Evolutionary conservation across 176 grass and related monocot genomes (phyloP).

Genomic region (Zea luxurians): DNA sequence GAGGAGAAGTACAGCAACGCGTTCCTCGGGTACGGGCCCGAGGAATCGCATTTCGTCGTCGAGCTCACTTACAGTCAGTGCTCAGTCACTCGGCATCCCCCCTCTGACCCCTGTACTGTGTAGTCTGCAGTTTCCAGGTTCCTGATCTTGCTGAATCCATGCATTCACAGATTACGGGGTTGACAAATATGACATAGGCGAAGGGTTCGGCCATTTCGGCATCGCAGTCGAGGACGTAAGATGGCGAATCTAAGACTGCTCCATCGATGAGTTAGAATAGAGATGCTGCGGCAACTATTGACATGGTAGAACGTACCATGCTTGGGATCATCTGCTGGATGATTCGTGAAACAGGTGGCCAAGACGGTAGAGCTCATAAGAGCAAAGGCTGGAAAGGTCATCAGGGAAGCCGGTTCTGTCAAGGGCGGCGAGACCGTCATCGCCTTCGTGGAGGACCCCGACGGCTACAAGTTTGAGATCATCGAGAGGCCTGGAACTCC

Average conservation of each 20-base stretch:
- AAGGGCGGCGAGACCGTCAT: conserved; percentile 65
- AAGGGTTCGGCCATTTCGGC: conserved; percentile 79
- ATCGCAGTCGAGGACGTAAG: conserved; percentile 75
- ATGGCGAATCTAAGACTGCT: not conserved
- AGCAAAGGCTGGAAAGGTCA: conserved; percentile 69
- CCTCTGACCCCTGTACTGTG: no score
- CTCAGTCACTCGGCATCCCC: not conserved
- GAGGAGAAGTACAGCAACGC: conserved; percentile 76
- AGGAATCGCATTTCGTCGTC: conserved; percentile 75
- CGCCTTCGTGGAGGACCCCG: conserved; percentile 71
- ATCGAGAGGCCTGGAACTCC: conserved; percentile 62
- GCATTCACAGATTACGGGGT: conserved; percentile 78
- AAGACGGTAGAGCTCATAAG: conserved; percentile 58
- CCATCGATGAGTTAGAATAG: not conserved
- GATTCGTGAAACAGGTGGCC: conserved; percentile 40
- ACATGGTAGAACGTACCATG: not conserved
- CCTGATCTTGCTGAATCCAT: not conserved
- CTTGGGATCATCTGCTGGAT: not conserved
- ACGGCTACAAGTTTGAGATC: conserved; percentile 89
- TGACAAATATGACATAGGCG: conserved; percentile 71
- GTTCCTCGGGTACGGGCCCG: conserved; percentile 85
- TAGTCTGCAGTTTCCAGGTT: not conserved
- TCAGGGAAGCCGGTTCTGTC: conserved; percentile 54
- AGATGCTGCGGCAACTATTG: no score
- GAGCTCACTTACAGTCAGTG: conserved; percentile 83